Conservation (phyloP, 495 filamentous ascomycete genomes). For the Aspergillus haitiensis region DNA sequence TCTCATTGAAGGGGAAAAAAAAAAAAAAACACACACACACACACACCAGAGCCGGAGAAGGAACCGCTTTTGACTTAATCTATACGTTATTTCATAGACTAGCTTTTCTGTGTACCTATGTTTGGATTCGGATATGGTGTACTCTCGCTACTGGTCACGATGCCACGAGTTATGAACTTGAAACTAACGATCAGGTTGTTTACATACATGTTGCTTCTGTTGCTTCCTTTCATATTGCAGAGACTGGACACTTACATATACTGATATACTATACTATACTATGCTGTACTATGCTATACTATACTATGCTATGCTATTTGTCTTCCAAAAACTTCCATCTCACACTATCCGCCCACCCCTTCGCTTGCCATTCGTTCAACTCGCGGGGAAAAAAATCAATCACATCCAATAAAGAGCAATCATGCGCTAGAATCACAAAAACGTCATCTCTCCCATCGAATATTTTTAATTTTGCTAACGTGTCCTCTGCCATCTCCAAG, state of each 20-base stretch:
- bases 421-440: constrained; percentile 1
- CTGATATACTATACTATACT: no score
- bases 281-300: no score
- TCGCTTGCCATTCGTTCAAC: not conserved
- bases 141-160: not conserved
- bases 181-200: not conserved
- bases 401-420: not conserved
- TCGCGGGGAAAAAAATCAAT: not conserved
- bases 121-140: no score
- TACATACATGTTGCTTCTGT: not conserved
- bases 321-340: constrained; percentile 3
- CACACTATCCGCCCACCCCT: not conserved
- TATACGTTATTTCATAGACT: not conserved
- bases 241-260: no score
- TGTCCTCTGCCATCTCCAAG: not conserved
- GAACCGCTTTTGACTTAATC: not conserved
- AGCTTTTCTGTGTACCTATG: no score
- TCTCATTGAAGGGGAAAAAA: no score
- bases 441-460: not conserved
- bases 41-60: not conserved
- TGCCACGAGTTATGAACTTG: not conserved
- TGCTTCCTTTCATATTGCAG: not conserved
- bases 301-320: no score
- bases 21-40: no score
- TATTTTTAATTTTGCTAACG: not conserved